Evolutionary conservation across 768 basidiomycete species (phyloP), one percentile per base, ranked within the genome.

Genomic region (Agaricus blazei): DNA sequence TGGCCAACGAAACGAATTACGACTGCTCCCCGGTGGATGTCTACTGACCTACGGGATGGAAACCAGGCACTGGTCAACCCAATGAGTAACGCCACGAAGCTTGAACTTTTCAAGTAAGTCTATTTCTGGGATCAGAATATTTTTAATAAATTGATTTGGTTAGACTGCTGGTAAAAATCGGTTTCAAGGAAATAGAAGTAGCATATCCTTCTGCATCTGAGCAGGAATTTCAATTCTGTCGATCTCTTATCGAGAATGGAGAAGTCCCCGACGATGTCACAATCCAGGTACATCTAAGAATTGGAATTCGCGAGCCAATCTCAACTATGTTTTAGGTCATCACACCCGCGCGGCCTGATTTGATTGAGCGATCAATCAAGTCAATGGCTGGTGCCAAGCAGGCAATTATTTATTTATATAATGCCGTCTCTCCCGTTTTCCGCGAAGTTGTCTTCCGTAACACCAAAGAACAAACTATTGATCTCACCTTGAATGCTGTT

Each of bases 331-430:
- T 56, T 60, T n/a, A 98, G 94, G 95, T 98, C 62, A 80, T 98
- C 65, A 94, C 94, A 11, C 95, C 94, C 45, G 95, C 96, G 27
- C 84, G 96, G 51, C 91, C 92, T 64, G 96, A 98, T 65, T 82
- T 98, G 60, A 97, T 98, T 72, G 84, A 78, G 62, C 84, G 88
- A 28, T 95, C 96, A 0, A 80, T 99, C 64, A 90, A 93, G 50
- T 73, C 93, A 19, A 84, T 97, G 24, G 88, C 87, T 26, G 96
- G 95, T 37, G 74, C 85, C 40, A 97, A 94, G 65, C 79, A 83
- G 56, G 95, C 91, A 44, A 98, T 99, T 68, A 83, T 98, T 41
- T 97, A 98, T 72, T 93, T 98, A 90, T 99, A 99, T 73, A 99
- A 98, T 66, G 96, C 96, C n/a, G 95, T 93, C 14, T 93, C 85